Evolutionary conservation across 192 early-diverging fungal genomes (phyloP).

Genomic region (Obelidium mucronatum): DNA sequence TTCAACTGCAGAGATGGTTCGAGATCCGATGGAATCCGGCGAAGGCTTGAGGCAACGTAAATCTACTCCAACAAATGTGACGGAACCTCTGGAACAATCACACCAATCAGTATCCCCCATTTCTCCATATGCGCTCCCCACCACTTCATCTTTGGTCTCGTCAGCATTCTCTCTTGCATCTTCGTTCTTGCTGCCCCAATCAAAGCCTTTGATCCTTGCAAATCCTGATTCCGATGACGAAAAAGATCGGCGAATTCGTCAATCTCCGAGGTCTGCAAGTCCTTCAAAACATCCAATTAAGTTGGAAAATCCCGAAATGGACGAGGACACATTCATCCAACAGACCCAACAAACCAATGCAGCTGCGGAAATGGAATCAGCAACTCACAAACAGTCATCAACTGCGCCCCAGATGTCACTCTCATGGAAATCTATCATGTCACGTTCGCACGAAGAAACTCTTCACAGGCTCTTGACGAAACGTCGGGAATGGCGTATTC

Average conservation of each 20-base stretch:
- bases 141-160: conserved; percentile 5
- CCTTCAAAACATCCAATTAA: too few species aligned
- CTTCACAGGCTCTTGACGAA: neutral
- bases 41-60: conserved; percentile 4
- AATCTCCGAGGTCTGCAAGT: too few species aligned
- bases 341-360: neutral
- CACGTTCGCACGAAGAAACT: conserved; percentile 16
- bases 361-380: neutral
- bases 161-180: conserved; percentile 18
- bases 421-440: neutral
- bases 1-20: neutral
- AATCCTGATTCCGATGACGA: neutral
- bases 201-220: neutral
- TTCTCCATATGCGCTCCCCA: neutral
- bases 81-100: too few species aligned
- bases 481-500: conserved; percentile 8
- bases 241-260: too few species aligned
- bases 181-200: neutral
- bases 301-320: neutral
- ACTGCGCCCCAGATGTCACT: neutral
- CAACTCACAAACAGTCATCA: neutral
- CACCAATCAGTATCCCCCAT: neutral
- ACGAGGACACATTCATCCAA: conserved; percentile 1
- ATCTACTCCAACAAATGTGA: neutral
- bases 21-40: neutral